phyloP scores from a whole-genome alignment of 129 eudicot genomes.

The Dittrichia graveolens region DNA sequence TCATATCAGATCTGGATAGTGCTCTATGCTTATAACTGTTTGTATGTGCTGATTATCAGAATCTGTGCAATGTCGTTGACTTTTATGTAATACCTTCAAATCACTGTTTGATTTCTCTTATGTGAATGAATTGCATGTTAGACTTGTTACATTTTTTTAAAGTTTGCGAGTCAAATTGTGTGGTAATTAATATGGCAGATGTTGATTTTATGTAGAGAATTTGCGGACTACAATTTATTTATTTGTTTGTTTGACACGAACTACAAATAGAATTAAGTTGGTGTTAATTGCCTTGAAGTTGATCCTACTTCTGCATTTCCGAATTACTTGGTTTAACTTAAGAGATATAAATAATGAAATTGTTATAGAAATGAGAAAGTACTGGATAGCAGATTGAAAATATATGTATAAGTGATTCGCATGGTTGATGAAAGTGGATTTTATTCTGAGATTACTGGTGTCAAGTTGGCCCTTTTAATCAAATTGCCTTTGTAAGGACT shows the following conservation, averaged over 20 bases:
- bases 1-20: slow-evolving; percentile 49
- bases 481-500: not conserved
- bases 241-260: slow-evolving; percentile 1
- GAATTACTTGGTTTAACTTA: slow-evolving; percentile 1
- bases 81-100: not conserved
- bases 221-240: not conserved
- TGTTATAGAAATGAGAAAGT: not conserved
- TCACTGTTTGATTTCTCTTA: slow-evolving; percentile 21
- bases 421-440: not conserved
- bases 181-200: slow-evolving; percentile 2
- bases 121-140: slow-evolving; percentile 14
- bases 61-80: slow-evolving; percentile 11
- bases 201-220: not conserved
- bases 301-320: not conserved
- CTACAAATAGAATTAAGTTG: not conserved
- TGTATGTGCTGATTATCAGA: not conserved
- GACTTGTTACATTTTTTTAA: not conserved
- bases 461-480: not conserved
- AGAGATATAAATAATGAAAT: not conserved
- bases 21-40: not conserved
- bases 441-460: not conserved
- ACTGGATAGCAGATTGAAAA: not conserved
- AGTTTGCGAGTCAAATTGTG: slow-evolving; percentile 11
- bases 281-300: slow-evolving; percentile 6
- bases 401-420: not conserved